These are phyloP conservation scores for Sporobolus alterniflorus DNA, from an alignment of 202 grass and related monocot species.

Conservation along the genomic window DNA sequence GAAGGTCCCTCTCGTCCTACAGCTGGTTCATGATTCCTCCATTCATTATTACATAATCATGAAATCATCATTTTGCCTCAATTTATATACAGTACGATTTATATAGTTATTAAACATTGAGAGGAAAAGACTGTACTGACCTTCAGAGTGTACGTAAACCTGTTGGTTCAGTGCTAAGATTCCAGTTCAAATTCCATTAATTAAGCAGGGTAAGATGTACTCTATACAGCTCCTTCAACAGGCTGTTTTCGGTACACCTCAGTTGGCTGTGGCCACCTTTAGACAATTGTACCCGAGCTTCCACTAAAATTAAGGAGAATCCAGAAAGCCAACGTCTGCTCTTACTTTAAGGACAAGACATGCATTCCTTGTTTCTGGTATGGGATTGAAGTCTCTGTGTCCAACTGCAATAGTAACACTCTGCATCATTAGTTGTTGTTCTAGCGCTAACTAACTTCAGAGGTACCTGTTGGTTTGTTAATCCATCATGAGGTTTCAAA, in stretches of 20 bases:
- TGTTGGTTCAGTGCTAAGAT: not conserved
- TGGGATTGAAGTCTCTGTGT: not conserved
- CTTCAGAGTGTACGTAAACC: not conserved
- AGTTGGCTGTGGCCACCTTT: conserved; percentile 12
- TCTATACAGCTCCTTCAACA: not conserved
- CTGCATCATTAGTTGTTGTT: not conserved
- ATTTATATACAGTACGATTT: not conserved
- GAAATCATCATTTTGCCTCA: not conserved
- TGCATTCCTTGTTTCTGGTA: conserved; percentile 23
- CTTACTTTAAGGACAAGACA: conserved; percentile 25
- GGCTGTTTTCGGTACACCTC: conserved; percentile 29
- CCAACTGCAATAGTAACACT: not conserved
- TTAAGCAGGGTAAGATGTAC: not conserved
- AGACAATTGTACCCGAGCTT: conserved; percentile 27
- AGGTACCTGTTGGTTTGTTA: not conserved
- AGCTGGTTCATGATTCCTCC: conserved; percentile 48
- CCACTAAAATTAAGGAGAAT: not conserved
- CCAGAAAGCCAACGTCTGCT: conserved; percentile 15
- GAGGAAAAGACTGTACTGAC: not conserved
- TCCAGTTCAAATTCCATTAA: not conserved
- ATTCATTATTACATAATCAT: conserved; percentile 31
- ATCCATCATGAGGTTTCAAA: not conserved
- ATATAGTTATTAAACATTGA: not conserved
- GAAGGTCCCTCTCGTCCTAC: conserved; percentile 65
- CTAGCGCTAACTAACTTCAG: not conserved